phyloP scores from a whole-genome alignment of 179 eudicot species.

The Gypsophila paniculata region DNA sequence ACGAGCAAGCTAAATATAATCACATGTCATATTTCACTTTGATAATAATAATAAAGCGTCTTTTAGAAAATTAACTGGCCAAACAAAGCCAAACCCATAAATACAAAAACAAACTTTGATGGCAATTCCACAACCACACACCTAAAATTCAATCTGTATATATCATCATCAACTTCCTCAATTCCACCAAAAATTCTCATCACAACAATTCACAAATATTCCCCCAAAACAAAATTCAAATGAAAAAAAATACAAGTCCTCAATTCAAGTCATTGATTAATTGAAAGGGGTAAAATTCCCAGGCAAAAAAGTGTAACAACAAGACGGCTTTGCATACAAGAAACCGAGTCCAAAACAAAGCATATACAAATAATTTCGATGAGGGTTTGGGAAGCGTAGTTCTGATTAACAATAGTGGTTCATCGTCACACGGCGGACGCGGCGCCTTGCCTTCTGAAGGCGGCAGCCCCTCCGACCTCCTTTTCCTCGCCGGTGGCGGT shows the following conservation, averaged over 20 bases:
- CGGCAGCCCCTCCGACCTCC: slow-evolving; percentile 96
- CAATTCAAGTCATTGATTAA: not conserved
- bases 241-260: not conserved
- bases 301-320: slow-evolving; percentile 35
- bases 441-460: slow-evolving; percentile 98
- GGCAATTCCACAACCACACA: slow-evolving; percentile 10
- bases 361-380: slow-evolving; percentile 36
- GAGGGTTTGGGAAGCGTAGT: slow-evolving; percentile 24
- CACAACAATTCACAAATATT: too few species aligned
- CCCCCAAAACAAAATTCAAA: too few species aligned
- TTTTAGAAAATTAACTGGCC: too few species aligned
- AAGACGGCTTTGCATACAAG: slow-evolving; percentile 66
- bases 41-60: too few species aligned
- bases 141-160: not conserved
- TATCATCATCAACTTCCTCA: too few species aligned
- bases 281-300: slow-evolving; percentile 39
- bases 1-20: too few species aligned
- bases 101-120: not conserved
- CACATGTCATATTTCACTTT: too few species aligned
- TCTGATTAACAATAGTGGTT: slow-evolving; percentile 48
- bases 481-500: slow-evolving; percentile 97
- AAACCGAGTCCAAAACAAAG: slow-evolving; percentile 38
- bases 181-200: too few species aligned
- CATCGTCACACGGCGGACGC: slow-evolving; percentile 95
- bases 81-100: too few species aligned